Evolutionary conservation across 208 protist species (phyloP).

Genomic region (Angomonas desouzai): DNA sequence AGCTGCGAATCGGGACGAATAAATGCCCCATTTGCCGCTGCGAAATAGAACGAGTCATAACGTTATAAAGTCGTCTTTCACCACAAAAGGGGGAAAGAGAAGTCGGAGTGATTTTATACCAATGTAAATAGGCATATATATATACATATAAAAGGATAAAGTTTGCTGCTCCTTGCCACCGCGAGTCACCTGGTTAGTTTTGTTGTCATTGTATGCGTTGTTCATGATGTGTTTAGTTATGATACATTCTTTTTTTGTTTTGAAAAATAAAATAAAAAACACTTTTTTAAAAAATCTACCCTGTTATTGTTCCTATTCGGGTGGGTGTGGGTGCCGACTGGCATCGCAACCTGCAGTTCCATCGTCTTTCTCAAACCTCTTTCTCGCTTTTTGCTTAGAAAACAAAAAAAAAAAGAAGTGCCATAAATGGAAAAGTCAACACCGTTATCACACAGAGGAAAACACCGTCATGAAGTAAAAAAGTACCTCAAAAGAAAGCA

Average conservation of each 20-base stretch:
- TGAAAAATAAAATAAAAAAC: too few relatives aligned
- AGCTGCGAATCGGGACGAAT: constrained; percentile 72
- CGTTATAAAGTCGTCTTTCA: constrained; percentile 25
- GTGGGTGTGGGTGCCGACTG: too few relatives aligned
- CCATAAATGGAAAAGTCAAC: neutral
- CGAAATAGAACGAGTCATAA: constrained; percentile 69
- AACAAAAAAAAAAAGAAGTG: neutral
- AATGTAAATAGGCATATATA: constrained; percentile 8
- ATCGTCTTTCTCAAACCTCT: neutral
- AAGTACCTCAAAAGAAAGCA: constrained; percentile 54
- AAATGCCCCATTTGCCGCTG: constrained; percentile 90
- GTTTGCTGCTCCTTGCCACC: too few relatives aligned
- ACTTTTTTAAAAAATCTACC: too few relatives aligned
- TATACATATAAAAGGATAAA: too few relatives aligned
- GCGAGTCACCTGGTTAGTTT: too few relatives aligned
- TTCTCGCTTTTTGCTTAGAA: neutral
- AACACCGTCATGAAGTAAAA: constrained; percentile 74
- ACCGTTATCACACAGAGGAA: constrained; percentile 25
- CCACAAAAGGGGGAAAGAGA: too few relatives aligned
- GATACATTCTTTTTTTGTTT: too few relatives aligned
- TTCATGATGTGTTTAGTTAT: too few relatives aligned
- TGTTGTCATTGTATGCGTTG: too few relatives aligned
- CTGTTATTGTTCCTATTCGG: too few relatives aligned
- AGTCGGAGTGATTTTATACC: constrained; percentile 1
- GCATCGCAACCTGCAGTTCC: neutral